These are phyloP conservation scores for Xylaria sp. DNA, from an alignment of 2,329 filamentous ascomycete genomes.

Conservation along the genomic window DNA sequence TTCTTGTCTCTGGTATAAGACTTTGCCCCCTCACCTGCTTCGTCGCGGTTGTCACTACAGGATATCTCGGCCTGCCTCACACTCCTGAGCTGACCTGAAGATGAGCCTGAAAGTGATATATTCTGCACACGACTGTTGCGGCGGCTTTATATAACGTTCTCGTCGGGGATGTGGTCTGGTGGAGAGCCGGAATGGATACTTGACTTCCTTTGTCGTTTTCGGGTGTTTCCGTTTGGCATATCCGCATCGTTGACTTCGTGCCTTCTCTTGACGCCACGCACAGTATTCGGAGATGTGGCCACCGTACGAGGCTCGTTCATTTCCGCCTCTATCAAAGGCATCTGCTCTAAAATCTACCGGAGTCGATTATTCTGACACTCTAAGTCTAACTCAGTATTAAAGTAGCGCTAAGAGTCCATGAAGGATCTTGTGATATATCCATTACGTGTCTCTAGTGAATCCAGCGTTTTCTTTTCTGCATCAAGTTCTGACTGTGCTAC, in stretches of 20 bases:
- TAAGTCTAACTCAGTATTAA: not conserved
- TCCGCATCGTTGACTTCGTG: not conserved
- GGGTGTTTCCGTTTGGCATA: not conserved
- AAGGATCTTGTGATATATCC: not conserved
- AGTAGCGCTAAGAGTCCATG: not conserved
- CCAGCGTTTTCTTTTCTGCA: not conserved
- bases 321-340: constrained; percentile 11
- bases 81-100: not conserved
- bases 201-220: not conserved
- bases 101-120: too few species aligned
- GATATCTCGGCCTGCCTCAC: not conserved
- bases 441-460: not conserved
- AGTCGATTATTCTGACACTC: not conserved
- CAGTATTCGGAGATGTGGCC: not conserved
- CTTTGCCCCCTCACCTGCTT: too few species aligned
- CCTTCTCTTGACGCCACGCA: not conserved
- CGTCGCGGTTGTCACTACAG: too few species aligned
- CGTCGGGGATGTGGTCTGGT: not conserved
- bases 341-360: constrained; percentile 3
- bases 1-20: too few species aligned
- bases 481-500: not conserved
- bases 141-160: too few species aligned
- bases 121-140: too few species aligned
- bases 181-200: not conserved
- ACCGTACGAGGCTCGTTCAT: not conserved